phyloP scores from a whole-genome alignment of 176 grass and related monocot species.

The Triticum timopheevii region DNA sequence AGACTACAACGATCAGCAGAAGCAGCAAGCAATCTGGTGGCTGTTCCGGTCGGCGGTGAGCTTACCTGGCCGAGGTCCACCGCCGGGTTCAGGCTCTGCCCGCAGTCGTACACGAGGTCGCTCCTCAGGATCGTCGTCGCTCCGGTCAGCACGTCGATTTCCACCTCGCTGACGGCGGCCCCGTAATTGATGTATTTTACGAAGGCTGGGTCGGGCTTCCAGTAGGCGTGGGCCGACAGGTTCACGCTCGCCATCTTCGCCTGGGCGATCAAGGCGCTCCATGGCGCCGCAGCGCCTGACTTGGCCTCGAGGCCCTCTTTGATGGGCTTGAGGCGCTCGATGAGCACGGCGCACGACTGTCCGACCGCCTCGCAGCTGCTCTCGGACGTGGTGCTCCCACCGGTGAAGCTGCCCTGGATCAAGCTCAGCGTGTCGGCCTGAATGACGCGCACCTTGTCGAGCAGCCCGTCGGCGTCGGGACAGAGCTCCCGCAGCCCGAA shows the following conservation, averaged over 20 bases:
- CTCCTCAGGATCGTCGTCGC: conserved; percentile 69
- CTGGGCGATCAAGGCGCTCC: conserved; percentile 60
- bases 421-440: conserved; percentile 74
- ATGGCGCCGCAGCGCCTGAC: conserved; percentile 38
- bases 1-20: not conserved
- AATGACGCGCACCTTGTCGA: conserved; percentile 68
- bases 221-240: conserved; percentile 59
- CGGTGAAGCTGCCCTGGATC: conserved; percentile 74
- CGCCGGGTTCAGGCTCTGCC: conserved; percentile 81
- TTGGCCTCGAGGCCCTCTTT: conserved; percentile 63
- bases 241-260: conserved; percentile 56
- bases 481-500: conserved; percentile 59
- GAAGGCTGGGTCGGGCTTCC: conserved; percentile 49
- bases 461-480: conserved; percentile 38
- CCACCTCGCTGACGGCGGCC: conserved; percentile 72
- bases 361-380: conserved; percentile 71
- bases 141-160: conserved; percentile 72
- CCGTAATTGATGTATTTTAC: conserved; percentile 73
- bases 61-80: conserved; percentile 86
- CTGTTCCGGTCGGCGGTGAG: not conserved
- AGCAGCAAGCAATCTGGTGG: not conserved
- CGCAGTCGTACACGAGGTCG: conserved; percentile 76
- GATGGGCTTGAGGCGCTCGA: conserved; percentile 63
- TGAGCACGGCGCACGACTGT: conserved; percentile 45
- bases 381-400: conserved; percentile 84